A percentile compares a stretch with the other conserved stretches of the same genome.
These are phyloP conservation scores for Orbilia ellipsospora DNA, from an alignment of 2,329 filamentous ascomycete genomes.

Conservation along the genomic window DNA sequence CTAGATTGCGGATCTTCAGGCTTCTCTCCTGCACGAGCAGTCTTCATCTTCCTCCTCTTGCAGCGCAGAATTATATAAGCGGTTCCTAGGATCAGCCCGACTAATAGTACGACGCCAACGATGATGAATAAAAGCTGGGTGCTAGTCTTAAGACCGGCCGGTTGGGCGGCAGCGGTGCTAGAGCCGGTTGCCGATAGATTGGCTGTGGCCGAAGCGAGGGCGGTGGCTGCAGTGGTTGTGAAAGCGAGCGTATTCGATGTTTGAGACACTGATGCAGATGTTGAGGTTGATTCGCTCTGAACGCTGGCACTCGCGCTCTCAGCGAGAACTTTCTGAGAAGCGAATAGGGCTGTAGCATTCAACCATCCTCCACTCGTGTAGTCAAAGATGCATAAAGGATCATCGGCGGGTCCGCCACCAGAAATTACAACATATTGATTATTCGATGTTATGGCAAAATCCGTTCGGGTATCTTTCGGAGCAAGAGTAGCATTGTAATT, in stretches of 20 bases:
- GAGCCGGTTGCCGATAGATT: slow-evolving; percentile 29
- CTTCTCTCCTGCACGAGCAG: slow-evolving; percentile 38
- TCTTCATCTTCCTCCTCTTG: slow-evolving; percentile 52
- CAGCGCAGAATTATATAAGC: slow-evolving; percentile 56
- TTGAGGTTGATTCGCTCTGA: slow-evolving; percentile 30
- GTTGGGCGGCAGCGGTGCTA: slow-evolving; percentile 21
- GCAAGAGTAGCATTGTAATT: slow-evolving; percentile 57
- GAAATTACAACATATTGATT: slow-evolving; percentile 57
- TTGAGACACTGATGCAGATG: slow-evolving; percentile 28
- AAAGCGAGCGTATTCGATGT: slow-evolving; percentile 21
- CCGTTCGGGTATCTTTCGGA: slow-evolving; percentile 53
- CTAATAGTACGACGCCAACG: slow-evolving; percentile 56
- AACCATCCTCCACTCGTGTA: slow-evolving; percentile 55
- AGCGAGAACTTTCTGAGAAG: slow-evolving; percentile 20
- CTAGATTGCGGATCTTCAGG: slow-evolving; percentile 34
- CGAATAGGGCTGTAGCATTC: slow-evolving; percentile 56
- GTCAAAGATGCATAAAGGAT: slow-evolving; percentile 57
- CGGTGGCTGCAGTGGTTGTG: slow-evolving; percentile 31
- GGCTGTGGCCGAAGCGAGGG: slow-evolving; percentile 15
- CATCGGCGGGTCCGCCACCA: slow-evolving; percentile 54
- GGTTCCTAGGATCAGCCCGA: slow-evolving; percentile 55
- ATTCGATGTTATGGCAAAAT: slow-evolving; percentile 57
- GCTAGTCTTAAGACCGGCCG: slow-evolving; percentile 52
- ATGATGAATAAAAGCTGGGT: slow-evolving; percentile 58
- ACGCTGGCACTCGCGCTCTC: slow-evolving; percentile 16